These are phyloP conservation scores for Madurella fahalii DNA, from an alignment of 2,329 filamentous ascomycete genomes.

Conservation along the genomic window DNA sequence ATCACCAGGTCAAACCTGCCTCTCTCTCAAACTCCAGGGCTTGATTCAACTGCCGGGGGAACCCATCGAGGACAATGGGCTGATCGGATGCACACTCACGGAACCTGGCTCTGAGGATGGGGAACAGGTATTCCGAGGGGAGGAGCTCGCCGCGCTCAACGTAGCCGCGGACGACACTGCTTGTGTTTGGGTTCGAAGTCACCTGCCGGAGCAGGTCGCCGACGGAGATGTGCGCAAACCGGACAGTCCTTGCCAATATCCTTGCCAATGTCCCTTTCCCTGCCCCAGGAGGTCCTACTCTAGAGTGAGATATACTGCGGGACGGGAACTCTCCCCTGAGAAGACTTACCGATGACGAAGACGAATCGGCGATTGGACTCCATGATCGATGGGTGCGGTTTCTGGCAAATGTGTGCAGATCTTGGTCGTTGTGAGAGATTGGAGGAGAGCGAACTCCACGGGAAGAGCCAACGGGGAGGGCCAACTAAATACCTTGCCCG, in stretches of 20 bases:
- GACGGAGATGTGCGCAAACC: constrained; percentile 11
- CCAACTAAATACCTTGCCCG: background rate
- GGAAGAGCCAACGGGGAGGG: background rate
- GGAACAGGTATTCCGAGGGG: background rate
- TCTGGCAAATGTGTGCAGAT: too few relatives aligned
- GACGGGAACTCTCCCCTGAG: background rate
- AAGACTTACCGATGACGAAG: constrained; percentile 9
- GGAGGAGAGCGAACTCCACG: background rate
- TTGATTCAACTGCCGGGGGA: constrained; percentile 7
- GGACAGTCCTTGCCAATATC: background rate
- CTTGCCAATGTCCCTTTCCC: constrained; percentile 16
- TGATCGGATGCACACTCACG: background rate
- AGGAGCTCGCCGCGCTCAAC: background rate
- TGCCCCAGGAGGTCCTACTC: constrained; percentile 10
- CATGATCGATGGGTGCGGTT: too few relatives aligned
- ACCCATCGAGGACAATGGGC: constrained; percentile 11
- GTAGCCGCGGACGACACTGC: background rate
- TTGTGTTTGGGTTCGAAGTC: background rate
- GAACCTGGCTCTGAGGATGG: background rate
- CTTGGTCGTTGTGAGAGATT: background rate
- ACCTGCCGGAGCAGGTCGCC: constrained; percentile 12
- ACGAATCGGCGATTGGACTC: background rate
- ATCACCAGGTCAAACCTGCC: background rate
- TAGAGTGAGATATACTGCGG: background rate
- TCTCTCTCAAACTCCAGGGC: background rate